Evolutionary conservation across 2,329 filamentous ascomycete genomes (phyloP).

Genomic region (Aspergillus pseudoglaucus): DNA sequence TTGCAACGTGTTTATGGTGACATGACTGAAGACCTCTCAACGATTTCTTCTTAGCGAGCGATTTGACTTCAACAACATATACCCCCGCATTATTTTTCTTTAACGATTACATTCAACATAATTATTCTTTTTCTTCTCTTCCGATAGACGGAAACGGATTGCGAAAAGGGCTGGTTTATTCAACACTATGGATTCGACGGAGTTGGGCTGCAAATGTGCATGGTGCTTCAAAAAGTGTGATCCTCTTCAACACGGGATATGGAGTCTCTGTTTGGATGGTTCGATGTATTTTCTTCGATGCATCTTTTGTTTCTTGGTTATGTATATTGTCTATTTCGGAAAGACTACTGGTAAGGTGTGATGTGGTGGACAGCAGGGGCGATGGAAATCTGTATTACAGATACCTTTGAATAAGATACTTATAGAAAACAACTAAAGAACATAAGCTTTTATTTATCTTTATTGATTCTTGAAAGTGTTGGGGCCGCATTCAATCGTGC

Average conservation of each 20-base stretch:
- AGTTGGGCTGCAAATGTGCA: constrained; percentile 14
- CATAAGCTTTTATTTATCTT: background rate
- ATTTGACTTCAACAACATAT: constrained; percentile 34
- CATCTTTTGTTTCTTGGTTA: constrained; percentile 5
- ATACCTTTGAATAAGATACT: background rate
- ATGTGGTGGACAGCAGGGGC: background rate
- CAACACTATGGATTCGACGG: constrained; percentile 19
- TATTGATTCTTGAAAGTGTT: no score
- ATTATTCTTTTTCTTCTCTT: constrained; percentile 5
- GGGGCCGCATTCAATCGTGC: no score
- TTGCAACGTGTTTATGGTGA: constrained; percentile 29
- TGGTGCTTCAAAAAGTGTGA: constrained; percentile 8
- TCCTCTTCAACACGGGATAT: constrained; percentile 25
- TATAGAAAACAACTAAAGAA: background rate
- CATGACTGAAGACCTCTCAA: constrained; percentile 37
- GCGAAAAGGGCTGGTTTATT: constrained; percentile 7
- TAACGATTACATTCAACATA: constrained; percentile 14
- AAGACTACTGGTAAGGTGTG: background rate
- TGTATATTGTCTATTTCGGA: background rate
- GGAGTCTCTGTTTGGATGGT: constrained; percentile 11
- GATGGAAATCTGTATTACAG: background rate
- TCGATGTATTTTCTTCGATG: constrained; percentile 5
- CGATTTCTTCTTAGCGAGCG: constrained; percentile 32
- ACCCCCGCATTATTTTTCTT: constrained; percentile 24
- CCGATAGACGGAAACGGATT: constrained; percentile 4